A percentile compares a stretch with the other conserved stretches of the same genome.
These are phyloP conservation scores for Antrodiella citrinella DNA, from an alignment of 768 basidiomycete species.

Conservation along the genomic window DNA sequence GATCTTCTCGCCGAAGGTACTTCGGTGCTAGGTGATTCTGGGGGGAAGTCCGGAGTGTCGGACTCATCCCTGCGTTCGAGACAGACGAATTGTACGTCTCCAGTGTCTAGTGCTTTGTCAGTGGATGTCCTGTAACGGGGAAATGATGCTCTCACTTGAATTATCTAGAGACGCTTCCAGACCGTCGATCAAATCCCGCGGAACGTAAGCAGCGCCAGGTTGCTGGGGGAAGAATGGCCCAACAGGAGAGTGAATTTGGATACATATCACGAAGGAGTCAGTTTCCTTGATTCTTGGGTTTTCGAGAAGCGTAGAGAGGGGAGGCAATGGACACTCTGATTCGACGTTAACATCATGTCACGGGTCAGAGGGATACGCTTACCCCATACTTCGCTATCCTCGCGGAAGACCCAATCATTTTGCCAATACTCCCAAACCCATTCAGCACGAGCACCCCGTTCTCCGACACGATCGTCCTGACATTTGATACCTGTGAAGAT, in stretches of 20 bases:
- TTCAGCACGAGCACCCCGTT: constrained; percentile 54
- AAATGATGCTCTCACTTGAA: constrained; percentile 40
- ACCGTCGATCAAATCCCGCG: constrained; percentile 57
- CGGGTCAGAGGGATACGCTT: constrained; percentile 13
- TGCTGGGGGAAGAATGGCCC: constrained; percentile 54
- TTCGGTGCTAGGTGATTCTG: constrained; percentile 21
- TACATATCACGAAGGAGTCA: constrained; percentile 65
- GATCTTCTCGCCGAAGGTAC: constrained; percentile 27
- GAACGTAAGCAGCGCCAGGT: constrained; percentile 57
- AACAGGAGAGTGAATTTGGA: constrained; percentile 61
- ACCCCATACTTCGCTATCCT: constrained; percentile 73
- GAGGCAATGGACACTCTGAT: constrained; percentile 52
- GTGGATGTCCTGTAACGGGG: neutral
- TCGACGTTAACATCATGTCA: neutral
- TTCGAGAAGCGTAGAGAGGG: constrained; percentile 51
- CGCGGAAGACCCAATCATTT: constrained; percentile 61
- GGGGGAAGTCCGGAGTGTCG: constrained; percentile 19
- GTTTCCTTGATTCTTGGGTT: constrained; percentile 49
- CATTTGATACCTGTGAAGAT: constrained; percentile 71
- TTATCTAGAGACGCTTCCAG: constrained; percentile 69
- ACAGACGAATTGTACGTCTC: constrained; percentile 71
- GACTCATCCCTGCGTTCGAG: constrained; percentile 40
- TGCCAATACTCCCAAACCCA: constrained; percentile 75
- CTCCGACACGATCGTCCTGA: constrained; percentile 49
- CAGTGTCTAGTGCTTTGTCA: constrained; percentile 40